Base-by-base conservation (phyloP, 176 grass and related monocot genomes). In the Pontederia crassipes region DNA sequence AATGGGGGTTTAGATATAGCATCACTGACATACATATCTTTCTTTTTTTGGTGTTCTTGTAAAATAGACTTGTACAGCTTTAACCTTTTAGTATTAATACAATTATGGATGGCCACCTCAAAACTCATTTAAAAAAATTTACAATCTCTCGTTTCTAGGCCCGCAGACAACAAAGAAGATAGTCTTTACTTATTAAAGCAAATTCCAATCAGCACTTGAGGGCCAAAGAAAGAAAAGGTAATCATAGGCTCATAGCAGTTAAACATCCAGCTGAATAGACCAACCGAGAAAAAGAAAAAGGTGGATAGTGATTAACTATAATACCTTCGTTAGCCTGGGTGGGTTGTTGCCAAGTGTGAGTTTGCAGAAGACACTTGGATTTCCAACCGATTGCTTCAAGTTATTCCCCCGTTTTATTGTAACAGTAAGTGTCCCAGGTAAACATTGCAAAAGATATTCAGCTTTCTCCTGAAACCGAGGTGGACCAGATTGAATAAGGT, bases 391-490 rank as follows among this genome's bases (percentile, higher is more conserved):
- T 60, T 99, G 94, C 65, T 68, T 78, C 69, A 99, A 71, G 81
- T 99, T 98, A 68, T 89, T 93, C 52, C 84, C 85, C 55, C 94
- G 77, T 62, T 99, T 99, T 83, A 99, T 93, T 46, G 77, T 99
- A 66, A 99, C 87, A 50, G 94, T 99, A 46, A 99, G 79, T 48
- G 94, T 99, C 12, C 94, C 94, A 64, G 94, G 94, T 60, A 99
- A 83, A 74, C 94, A 93, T 61, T 99, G 94, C 67, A 99, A 74
- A 57, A 99, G 84, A 51, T 93, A 58, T 55, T 98, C 94, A 12
- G 94, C 79, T 77, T 98, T 98, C 61, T 98, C 94, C 74, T 98
- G 94, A 75, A 98, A 98, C 55, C 88, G 84, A 9, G 94, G 94
- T 78, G 94, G 94, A 28, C 85, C 94, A 74, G 84, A 93, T 74